Evolutionary conservation across 2,329 filamentous ascomycete species (phyloP).

Genomic region (Coniochaeta ligniaria): DNA sequence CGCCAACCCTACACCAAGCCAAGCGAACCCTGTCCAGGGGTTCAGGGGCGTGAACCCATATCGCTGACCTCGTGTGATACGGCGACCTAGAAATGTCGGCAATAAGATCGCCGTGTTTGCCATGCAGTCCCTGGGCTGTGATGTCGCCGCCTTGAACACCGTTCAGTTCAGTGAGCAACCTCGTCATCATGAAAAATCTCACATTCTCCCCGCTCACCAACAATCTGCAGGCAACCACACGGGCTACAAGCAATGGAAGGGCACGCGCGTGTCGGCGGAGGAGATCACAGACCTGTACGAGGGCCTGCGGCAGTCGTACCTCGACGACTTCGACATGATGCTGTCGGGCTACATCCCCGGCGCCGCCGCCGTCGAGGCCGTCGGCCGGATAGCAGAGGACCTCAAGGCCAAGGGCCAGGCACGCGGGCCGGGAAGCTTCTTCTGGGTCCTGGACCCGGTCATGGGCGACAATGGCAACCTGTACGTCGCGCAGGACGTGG

Average conservation of each 20-base stretch:
- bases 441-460: slow-evolving; percentile 96
- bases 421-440: slow-evolving; percentile 70
- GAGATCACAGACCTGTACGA: slow-evolving; percentile 81
- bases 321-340: slow-evolving; percentile 89
- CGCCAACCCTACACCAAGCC: slow-evolving; percentile 6
- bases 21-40: neutral
- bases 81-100: slow-evolving; percentile 72
- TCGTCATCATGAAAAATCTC: neutral
- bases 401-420: slow-evolving; percentile 58
- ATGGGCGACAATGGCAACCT: slow-evolving; percentile 95
- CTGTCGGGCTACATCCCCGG: slow-evolving; percentile 92
- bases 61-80: slow-evolving; percentile 7
- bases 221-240: slow-evolving; percentile 77
- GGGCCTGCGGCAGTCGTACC: slow-evolving; percentile 73
- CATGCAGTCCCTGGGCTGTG: slow-evolving; percentile 87
- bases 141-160: slow-evolving; percentile 90
- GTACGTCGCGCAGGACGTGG: slow-evolving; percentile 86
- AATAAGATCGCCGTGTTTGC: slow-evolving; percentile 96
- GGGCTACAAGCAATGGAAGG: slow-evolving; percentile 82
- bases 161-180: slow-evolving; percentile 82
- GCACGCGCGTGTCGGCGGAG: slow-evolving; percentile 70
- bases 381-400: slow-evolving; percentile 78
- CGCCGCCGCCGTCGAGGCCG: slow-evolving; percentile 73
- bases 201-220: neutral
- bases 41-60: neutral